Evolutionary conservation across 306 rosid genomes (phyloP).

Genomic region (Carpinus viminea): DNA sequence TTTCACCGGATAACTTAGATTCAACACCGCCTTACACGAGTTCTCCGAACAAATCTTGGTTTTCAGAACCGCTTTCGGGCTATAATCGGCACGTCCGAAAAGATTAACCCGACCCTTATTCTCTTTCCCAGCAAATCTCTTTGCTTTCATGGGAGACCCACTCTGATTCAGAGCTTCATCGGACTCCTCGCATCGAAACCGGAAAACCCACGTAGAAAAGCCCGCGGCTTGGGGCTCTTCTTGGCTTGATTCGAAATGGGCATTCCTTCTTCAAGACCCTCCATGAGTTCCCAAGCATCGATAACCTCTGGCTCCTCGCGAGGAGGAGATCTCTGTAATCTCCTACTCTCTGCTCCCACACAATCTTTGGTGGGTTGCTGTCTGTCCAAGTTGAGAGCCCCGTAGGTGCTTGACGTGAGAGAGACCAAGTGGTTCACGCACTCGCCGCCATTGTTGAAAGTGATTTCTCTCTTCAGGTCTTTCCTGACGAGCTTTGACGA

Average conservation of each 20-base stretch:
- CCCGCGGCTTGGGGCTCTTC: slow-evolving; percentile 67
- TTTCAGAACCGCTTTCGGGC: slow-evolving; percentile 57
- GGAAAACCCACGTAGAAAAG: slow-evolving; percentile 65
- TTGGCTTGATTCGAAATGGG: slow-evolving; percentile 50
- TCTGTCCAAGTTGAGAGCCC: slow-evolving; percentile 69
- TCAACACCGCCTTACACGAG: slow-evolving; percentile 39
- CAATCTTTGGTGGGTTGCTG: slow-evolving; percentile 29
- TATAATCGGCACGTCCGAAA: slow-evolving; percentile 55
- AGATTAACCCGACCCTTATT: slow-evolving; percentile 45
- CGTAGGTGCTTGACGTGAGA: slow-evolving; percentile 84
- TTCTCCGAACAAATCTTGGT: slow-evolving; percentile 36
- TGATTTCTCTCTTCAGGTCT: slow-evolving; percentile 49
- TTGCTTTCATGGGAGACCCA: slow-evolving; percentile 67
- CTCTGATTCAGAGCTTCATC: slow-evolving; percentile 63
- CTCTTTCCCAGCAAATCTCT: slow-evolving; percentile 64
- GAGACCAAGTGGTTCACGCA: slow-evolving; percentile 75
- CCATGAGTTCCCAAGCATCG: slow-evolving; percentile 98
- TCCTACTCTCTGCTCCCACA: slow-evolving; percentile 38
- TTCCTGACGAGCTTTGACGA: slow-evolving; percentile 72
- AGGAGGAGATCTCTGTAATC: slow-evolving; percentile 29
- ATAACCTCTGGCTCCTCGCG: slow-evolving; percentile 59
- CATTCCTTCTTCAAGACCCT: slow-evolving; percentile 79
- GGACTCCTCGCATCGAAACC: slow-evolving; percentile 64
- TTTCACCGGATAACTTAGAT: slow-evolving; percentile 44
- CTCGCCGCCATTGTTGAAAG: slow-evolving; percentile 54